Percentiles rank a stretch among this genome's conserved stretches.
These are phyloP conservation scores for Phycomyces blakesleeanus DNA, from an alignment of 192 early-diverging fungal species.

Conservation along the genomic window DNA sequence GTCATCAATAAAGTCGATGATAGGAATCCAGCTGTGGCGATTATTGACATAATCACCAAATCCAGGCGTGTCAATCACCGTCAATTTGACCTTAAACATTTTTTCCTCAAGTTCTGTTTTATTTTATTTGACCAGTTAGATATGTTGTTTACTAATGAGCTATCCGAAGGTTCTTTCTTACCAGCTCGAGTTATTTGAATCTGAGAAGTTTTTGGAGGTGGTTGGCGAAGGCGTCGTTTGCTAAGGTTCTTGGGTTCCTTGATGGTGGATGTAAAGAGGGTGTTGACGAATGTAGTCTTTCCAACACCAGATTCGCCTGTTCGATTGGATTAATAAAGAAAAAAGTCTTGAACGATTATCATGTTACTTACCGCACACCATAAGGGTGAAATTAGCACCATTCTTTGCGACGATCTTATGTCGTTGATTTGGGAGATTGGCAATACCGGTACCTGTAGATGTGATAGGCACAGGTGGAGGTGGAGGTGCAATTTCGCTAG, in stretches of 20 bases:
- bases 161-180: too few relatives aligned
- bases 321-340: background rate
- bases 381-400: slow-evolving; percentile 92
- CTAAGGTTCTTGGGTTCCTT: slow-evolving; percentile 27
- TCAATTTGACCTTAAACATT: slow-evolving; percentile 88
- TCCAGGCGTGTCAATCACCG: slow-evolving; percentile 96
- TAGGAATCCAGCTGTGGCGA: slow-evolving; percentile 93
- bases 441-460: slow-evolving; percentile 71
- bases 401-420: slow-evolving; percentile 90
- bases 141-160: too few relatives aligned
- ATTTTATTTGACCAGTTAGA: background rate
- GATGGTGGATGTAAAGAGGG: slow-evolving; percentile 81
- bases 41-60: slow-evolving; percentile 99
- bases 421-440: slow-evolving; percentile 89
- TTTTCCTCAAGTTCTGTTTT: slow-evolving; percentile 88
- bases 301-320: slow-evolving; percentile 90
- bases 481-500: slow-evolving; percentile 12
- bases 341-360: background rate
- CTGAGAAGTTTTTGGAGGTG: slow-evolving; percentile 90
- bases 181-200: slow-evolving; percentile 97
- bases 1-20: slow-evolving; percentile 92
- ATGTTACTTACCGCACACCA: slow-evolving; percentile 84
- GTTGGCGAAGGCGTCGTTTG: slow-evolving; percentile 80
- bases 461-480: slow-evolving; percentile 15
- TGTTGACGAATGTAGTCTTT: slow-evolving; percentile 98